Evolutionary conservation across 1,139 yeast genomes (phyloP).

Genomic region (Taiozyma onychis): DNA sequence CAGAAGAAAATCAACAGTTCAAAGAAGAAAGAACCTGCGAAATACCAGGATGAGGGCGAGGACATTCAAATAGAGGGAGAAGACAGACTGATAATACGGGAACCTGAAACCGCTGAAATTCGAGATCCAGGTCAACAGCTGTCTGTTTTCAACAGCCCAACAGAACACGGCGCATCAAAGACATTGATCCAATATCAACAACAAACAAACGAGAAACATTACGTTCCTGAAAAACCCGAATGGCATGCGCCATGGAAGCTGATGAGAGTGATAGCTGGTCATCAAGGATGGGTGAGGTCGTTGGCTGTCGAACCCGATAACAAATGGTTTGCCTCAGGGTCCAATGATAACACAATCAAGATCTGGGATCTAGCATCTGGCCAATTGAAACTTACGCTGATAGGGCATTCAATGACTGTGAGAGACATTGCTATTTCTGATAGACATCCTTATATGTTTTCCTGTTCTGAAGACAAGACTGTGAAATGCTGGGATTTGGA

Average conservation of each 20-base stretch:
- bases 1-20: conserved; percentile 18
- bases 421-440: conserved; percentile 69
- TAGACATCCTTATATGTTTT: conserved; percentile 80
- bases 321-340: conserved; percentile 89
- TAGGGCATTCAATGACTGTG: conserved; percentile 91
- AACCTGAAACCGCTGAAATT: not conserved
- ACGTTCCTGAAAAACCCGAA: conserved; percentile 29
- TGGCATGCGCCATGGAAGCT: conserved; percentile 69
- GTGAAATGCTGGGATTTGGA: conserved; percentile 98
- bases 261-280: conserved; percentile 76
- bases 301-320: conserved; percentile 81
- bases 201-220: conserved; percentile 1
- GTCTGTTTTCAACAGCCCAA: not conserved
- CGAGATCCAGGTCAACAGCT: not conserved
- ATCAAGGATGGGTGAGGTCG: conserved; percentile 87
- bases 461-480: conserved; percentile 90
- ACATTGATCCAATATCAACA: conserved; percentile 22
- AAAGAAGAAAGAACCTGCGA: conserved; percentile 11
- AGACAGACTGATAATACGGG: conserved; percentile 6
- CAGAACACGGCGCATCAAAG: conserved; percentile 18
- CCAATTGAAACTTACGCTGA: conserved; percentile 62
- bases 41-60: conserved; percentile 9
- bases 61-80: conserved; percentile 1
- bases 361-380: conserved; percentile 87
- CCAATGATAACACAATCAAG: conserved; percentile 82